A percentile compares a stretch with the other conserved stretches of the same genome.
Evolutionary conservation across 306 rosid genomes (phyloP).

Genomic region (Cucurbita moschata): DNA sequence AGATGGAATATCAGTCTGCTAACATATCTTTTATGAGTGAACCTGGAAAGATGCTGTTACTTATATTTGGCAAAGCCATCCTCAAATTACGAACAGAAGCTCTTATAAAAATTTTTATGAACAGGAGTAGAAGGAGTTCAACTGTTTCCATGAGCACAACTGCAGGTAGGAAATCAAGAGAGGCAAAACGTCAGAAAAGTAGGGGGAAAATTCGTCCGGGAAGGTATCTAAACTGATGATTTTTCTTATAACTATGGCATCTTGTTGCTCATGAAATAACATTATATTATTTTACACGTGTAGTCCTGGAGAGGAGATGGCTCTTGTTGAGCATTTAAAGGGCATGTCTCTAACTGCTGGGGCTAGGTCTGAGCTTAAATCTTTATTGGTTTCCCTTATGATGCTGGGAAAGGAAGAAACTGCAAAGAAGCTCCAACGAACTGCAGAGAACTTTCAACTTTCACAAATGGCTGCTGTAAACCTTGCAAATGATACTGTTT

Average conservation of each 20-base stretch:
- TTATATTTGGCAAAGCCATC: not conserved
- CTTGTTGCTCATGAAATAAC: not conserved
- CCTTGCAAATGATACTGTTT: constrained; percentile 65
- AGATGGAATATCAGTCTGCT: not conserved
- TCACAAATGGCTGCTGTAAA: constrained; percentile 71
- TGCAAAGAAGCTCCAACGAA: constrained; percentile 67
- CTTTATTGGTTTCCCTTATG: constrained; percentile 55
- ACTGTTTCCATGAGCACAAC: constrained; percentile 46
- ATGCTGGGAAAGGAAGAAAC: constrained; percentile 75
- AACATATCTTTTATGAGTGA: not conserved
- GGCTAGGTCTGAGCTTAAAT: constrained; percentile 55
- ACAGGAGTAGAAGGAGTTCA: constrained; percentile 63
- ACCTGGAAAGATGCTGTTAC: not conserved
- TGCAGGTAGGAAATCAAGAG: constrained; percentile 75
- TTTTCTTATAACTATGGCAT: not conserved
- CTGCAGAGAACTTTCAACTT: constrained; percentile 66
- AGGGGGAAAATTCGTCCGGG: constrained; percentile 96
- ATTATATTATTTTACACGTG: constrained; percentile 16
- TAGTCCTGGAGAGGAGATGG: constrained; percentile 86
- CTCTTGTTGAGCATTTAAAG: constrained; percentile 78
- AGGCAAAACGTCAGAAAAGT: constrained; percentile 67
- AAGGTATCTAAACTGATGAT: constrained; percentile 32
- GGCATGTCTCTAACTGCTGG: constrained; percentile 62
- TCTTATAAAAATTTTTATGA: not conserved
- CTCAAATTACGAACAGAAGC: not conserved